A percentile compares a stretch with the other conserved stretches of the same genome.
Conservation (phyloP, 805 yeast genomes). For the Novakomyces olei region DNA sequence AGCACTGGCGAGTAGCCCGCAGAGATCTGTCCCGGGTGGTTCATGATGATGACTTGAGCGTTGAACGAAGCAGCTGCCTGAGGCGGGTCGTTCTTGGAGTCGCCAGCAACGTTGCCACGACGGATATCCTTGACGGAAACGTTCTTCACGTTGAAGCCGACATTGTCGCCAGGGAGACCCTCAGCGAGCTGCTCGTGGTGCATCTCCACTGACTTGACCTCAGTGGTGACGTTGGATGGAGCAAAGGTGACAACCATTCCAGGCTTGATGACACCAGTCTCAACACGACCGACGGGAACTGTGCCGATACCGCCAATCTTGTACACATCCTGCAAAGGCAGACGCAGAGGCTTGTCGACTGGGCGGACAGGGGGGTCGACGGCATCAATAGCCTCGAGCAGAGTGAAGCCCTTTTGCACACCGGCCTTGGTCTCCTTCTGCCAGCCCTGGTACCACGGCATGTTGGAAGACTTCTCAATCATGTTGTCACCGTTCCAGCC, state of each 20-base stretch:
- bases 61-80: conserved; percentile 56
- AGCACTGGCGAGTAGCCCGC: conserved; percentile 82
- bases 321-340: conserved; percentile 80
- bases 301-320: conserved; percentile 84
- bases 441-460: conserved; percentile 83
- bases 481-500: conserved; percentile 90
- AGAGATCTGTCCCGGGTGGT: conserved; percentile 82
- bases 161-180: conserved; percentile 83
- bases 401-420: conserved; percentile 53
- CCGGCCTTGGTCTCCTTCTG: conserved; percentile 54
- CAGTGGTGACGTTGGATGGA: conserved; percentile 78
- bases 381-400: conserved; percentile 67
- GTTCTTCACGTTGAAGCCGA: conserved; percentile 78
- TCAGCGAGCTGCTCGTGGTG: conserved; percentile 61
- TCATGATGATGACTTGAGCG: conserved; percentile 69
- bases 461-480: conserved; percentile 63
- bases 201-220: conserved; percentile 75
- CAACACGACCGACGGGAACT: conserved; percentile 86
- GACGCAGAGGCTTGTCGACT: conserved; percentile 68
- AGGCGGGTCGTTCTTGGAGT: conserved; percentile 77
- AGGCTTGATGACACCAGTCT: conserved; percentile 78
- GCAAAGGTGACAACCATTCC: conserved; percentile 80
- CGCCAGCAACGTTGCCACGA: conserved; percentile 86
- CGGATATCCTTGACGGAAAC: conserved; percentile 74
- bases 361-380: conserved; percentile 65